Evolutionary conservation across 306 rosid genomes (phyloP), one percentile per base, ranked within the genome.

Genomic region (Rubus idaeus): DNA sequence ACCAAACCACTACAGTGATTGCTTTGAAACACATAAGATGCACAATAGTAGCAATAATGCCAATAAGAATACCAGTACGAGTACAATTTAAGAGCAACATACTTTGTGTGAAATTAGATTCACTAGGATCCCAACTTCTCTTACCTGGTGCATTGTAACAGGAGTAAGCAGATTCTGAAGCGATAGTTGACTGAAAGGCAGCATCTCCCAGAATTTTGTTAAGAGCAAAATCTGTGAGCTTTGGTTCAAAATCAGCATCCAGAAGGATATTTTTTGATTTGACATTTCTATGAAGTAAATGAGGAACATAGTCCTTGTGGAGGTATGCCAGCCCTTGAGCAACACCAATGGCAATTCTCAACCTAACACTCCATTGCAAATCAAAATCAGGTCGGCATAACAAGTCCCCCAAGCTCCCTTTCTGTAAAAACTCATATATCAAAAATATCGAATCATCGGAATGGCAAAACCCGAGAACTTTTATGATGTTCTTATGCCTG

Each of bases 101-200:
- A 10, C 26, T 30, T 30, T 30, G 35, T 10, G 37, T 4, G 8
- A 55, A 41, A 20, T 12, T 13, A 12, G 17, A 55, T 40, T 4
- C 11, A 8, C 16, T 39, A 17, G 8, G 39, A n/a, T 10, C 55
- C 21, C 9, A 8, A 53, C 39, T 56, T 73, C 23, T 81, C 58
- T 56, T 89, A 92, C 99, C 99, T 84, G 99, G 97, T 58, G 99
- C 92, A 74, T 76, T 88, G 78, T 90, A 95, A 78, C 99, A 92
- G 5, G 99, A 92, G 73, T 83, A 81, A 51, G 92, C 78, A 73
- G 96, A 88, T 85, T 89, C 97, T n/a, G 92, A 88, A 76, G 86
- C 90, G 76, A 92, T 52, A 20, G 85, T 88, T 57, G 94, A 89
- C 56, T 87, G 93, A 87, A 92, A 95, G 75, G 91, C 87, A 62